Evolutionary conservation across 352 stramenopile genomes (phyloP).

Genomic region (Phytopythium mirpurense): DNA sequence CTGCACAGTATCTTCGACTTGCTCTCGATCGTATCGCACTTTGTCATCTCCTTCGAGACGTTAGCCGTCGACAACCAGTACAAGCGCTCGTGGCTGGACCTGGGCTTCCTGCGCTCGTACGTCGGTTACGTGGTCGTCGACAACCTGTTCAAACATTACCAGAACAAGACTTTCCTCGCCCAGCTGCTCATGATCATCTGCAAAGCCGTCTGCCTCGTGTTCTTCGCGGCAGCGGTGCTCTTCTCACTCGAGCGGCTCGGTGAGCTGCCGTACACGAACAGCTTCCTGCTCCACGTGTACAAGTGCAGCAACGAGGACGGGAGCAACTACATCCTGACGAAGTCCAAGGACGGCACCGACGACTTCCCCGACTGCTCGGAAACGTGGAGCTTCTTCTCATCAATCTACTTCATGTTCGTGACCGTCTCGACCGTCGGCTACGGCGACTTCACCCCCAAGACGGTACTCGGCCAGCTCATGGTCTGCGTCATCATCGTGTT

Average conservation of each 20-base stretch:
- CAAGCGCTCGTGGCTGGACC: constrained; percentile 79
- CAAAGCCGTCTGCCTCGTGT: constrained; percentile 72
- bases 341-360: constrained; percentile 41
- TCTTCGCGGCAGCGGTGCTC: constrained; percentile 76
- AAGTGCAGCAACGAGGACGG: constrained; percentile 57
- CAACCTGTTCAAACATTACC: constrained; percentile 61
- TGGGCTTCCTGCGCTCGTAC: constrained; percentile 82
- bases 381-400: constrained; percentile 84
- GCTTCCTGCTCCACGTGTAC: constrained; percentile 83
- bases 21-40: constrained; percentile 79
- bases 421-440: constrained; percentile 86
- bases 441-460: constrained; percentile 83
- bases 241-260: constrained; percentile 84
- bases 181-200: constrained; percentile 78
- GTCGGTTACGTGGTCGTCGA: constrained; percentile 80
- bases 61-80: constrained; percentile 39
- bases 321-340: constrained; percentile 39
- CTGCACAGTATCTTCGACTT: constrained; percentile 79
- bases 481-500: constrained; percentile 84
- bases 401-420: constrained; percentile 89
- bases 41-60: constrained; percentile 72
- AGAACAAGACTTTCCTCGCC: constrained; percentile 76
- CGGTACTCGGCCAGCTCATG: constrained; percentile 67
- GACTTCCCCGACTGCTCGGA: constrained; percentile 59
- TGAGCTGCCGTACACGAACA: constrained; percentile 77